A percentile compares a stretch with the other conserved stretches of the same genome.
phyloP scores from a whole-genome alignment of 805 yeast species.

The Candida fluviatilis region DNA sequence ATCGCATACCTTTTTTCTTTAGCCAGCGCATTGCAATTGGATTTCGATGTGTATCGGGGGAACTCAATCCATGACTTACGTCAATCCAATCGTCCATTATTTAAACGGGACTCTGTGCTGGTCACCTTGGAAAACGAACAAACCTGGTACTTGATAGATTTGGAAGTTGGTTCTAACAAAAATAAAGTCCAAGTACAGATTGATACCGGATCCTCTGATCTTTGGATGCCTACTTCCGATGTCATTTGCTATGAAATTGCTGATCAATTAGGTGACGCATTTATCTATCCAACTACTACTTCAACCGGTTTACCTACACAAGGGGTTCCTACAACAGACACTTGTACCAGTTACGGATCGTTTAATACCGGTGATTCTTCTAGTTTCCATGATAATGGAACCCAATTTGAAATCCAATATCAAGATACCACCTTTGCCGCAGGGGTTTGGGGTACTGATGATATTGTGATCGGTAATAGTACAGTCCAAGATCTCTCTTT shows the following conservation, averaged over 20 bases:
- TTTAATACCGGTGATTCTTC: conserved; percentile 9
- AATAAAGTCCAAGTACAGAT: conserved; percentile 13
- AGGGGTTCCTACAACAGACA: conserved; percentile 33
- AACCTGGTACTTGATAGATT: conserved; percentile 2
- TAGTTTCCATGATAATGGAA: neutral
- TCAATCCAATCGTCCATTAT: neutral
- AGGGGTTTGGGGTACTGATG: conserved; percentile 44
- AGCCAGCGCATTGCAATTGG: conserved; percentile 1
- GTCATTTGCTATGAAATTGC: conserved; percentile 7
- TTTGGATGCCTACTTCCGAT: conserved; percentile 16
- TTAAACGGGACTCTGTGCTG: no score
- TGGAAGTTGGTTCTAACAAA: conserved; percentile 18
- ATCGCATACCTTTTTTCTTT: neutral
- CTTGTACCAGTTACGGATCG: conserved; percentile 30
- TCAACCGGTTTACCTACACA: neutral
- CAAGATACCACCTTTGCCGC: conserved; percentile 46
- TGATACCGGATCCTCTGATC: conserved; percentile 19
- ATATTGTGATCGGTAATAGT: conserved; percentile 10
- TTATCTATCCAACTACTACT: no score
- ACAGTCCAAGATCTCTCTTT: conserved; percentile 7
- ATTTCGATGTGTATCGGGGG: conserved; percentile 3
- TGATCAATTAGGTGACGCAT: neutral
- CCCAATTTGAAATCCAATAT: conserved; percentile 22
- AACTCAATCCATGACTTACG: neutral
- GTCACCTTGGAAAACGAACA: conserved; percentile 1